Conservation (phyloP, 176 grass and related monocot species). For the Urochloa ruziziensis region DNA sequence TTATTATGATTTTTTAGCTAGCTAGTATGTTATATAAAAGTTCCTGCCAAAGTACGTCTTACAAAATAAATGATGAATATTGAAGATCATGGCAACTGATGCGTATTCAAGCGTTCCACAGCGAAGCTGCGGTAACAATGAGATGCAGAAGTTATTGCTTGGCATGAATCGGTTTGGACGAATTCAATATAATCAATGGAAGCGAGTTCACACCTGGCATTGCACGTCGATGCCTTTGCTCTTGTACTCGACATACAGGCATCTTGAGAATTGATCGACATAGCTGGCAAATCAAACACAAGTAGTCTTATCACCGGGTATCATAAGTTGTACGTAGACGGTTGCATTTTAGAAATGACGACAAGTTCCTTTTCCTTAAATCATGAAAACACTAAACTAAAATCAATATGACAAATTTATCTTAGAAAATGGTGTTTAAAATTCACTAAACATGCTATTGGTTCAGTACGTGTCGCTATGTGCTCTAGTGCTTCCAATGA, state of each 20-base stretch:
- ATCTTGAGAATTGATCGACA: conserved; percentile 67
- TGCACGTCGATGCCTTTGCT: conserved; percentile 77
- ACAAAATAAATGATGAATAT: background rate
- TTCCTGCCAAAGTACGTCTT: background rate
- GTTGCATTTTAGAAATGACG: background rate
- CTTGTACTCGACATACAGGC: conserved; percentile 74
- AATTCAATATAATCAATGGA: background rate
- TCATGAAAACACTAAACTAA: background rate
- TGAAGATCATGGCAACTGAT: background rate
- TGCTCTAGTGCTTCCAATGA: background rate
- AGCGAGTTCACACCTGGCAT: conserved; percentile 58
- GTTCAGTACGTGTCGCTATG: background rate
- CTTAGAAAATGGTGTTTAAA: background rate
- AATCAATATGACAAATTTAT: background rate
- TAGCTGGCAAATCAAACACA: conserved; percentile 37
- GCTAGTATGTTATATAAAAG: background rate
- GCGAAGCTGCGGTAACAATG: background rate
- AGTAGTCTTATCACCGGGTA: background rate
- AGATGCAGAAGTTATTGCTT: background rate
- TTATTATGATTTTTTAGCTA: background rate
- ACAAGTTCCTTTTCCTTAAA: background rate
- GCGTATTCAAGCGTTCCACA: background rate
- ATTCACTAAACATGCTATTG: background rate
- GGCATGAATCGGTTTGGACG: background rate
- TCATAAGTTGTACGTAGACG: background rate